Conservation (phyloP, 768 basidiomycete species). For the Amanita rimosa region DNA sequence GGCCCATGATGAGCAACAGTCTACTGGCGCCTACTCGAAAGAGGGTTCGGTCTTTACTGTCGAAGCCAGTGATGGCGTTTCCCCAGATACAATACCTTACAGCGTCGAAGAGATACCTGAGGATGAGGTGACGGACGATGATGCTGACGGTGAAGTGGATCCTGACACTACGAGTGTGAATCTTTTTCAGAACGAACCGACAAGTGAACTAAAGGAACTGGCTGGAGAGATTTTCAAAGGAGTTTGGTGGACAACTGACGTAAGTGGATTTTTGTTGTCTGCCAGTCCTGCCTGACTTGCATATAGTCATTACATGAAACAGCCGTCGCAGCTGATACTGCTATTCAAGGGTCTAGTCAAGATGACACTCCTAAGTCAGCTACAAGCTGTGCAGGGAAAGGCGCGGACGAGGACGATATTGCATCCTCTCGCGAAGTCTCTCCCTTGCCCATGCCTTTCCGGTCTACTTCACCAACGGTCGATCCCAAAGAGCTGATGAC, state of each 20-base stretch:
- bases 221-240: constrained; percentile 21
- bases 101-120: constrained; percentile 1
- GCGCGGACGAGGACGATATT: constrained; percentile 3
- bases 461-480: neutral
- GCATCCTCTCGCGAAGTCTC: constrained; percentile 6
- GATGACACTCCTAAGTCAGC: neutral
- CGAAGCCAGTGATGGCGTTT: neutral
- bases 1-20: neutral
- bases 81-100: neutral
- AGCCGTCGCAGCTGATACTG: neutral
- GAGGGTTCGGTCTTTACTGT: neutral
- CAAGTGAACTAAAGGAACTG: constrained; percentile 8
- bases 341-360: neutral
- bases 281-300: neutral
- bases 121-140: constrained; percentile 8
- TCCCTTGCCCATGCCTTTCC: neutral
- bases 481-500: neutral
- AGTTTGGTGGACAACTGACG: constrained; percentile 13
- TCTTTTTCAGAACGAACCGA: neutral
- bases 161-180: constrained; percentile 1
- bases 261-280: neutral
- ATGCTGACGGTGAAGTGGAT: constrained; percentile 10
- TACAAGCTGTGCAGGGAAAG: neutral
- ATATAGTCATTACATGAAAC: neutral
- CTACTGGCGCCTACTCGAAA: neutral